phyloP scores from a whole-genome alignment of 2,329 filamentous ascomycete genomes.

The Fusarium sp. region DNA sequence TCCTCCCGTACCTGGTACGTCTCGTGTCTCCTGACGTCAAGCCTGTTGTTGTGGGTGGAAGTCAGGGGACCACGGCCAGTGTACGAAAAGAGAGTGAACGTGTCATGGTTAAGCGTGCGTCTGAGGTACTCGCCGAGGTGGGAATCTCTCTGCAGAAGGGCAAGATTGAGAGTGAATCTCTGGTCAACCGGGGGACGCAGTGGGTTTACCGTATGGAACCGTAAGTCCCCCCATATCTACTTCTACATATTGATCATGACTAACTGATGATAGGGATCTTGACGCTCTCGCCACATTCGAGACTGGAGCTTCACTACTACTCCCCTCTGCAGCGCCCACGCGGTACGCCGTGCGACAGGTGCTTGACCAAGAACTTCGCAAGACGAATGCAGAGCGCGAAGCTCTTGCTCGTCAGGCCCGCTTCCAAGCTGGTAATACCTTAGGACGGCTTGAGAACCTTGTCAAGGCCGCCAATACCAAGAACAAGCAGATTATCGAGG shows the following conservation, averaged over 20 bases:
- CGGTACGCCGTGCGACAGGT: constrained; percentile 96
- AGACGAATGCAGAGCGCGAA: constrained; percentile 75
- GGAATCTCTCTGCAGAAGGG: constrained; percentile 85
- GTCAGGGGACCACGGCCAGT: constrained; percentile 77
- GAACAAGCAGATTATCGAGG: constrained; percentile 49
- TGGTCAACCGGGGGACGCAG: constrained; percentile 68
- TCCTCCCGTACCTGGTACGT: constrained; percentile 85
- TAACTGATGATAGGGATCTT: constrained; percentile 65
- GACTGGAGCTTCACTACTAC: constrained; percentile 69
- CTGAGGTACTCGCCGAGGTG: constrained; percentile 84
- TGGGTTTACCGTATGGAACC: constrained; percentile 97
- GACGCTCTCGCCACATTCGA: constrained; percentile 83
- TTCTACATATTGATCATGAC: not conserved
- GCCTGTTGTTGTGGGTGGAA: constrained; percentile 84
- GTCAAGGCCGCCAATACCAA: constrained; percentile 51
- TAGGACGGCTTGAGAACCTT: constrained; percentile 34
- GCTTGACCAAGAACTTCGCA: constrained; percentile 88
- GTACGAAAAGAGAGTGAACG: constrained; percentile 91
- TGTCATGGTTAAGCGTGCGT: constrained; percentile 81
- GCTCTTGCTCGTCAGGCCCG: constrained; percentile 74
- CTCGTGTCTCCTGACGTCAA: constrained; percentile 92
- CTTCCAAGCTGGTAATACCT: constrained; percentile 64
- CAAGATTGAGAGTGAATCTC: constrained; percentile 77
- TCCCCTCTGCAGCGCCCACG: constrained; percentile 75
- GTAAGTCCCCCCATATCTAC: constrained; percentile 62